Evolutionary conservation across 1,139 yeast genomes (phyloP), one percentile per base, ranked within the genome.

Genomic region (Waltiozyma sp.): DNA sequence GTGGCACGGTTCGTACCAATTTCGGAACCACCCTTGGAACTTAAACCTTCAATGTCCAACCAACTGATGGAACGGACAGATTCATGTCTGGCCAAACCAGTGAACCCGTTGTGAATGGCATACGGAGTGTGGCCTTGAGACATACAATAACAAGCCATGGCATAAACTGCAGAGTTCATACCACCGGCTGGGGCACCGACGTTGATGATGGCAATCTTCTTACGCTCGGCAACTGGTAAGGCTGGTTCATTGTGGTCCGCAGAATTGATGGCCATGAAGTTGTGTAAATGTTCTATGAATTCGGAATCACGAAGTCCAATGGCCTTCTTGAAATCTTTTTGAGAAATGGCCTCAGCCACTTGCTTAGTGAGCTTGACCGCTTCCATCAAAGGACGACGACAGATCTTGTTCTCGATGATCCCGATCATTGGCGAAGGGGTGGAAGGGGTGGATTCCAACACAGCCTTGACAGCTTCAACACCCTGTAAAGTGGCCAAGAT

Each of bases 121-220:
- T 74, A 82, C 34, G 93, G 83, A 43, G 73, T 76, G 68, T 91
- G 97, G 38, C 98, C 98, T 50, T 79, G 75, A 15, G 95, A 81
- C 68, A 88, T 72, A 67, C 95, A 86, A 68, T 88, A 88, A 19
- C 89, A 75, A 3, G 95, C 93, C 57, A 89, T 87, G 5, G 96
- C 91, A 51, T 94, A 77, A 1, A 91, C 82, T 16, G 96, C 94
- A 46, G 95, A 82, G 66, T 91, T 91, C 72, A 91, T 79, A 45
- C 95, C 96, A 49, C 96, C 94, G 15, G 96, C 93, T 36, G 98
- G 95, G 1, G 98, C 98, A 51, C 98, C 98, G 45, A 89, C 83
- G 57, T 88, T 88, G 50, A 91, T 72, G 45, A 91, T 76, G 47
- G 94, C 98, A 54, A 89, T 75, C 49, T 75, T 67, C 43, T 64